Conservation (phyloP, 495 filamentous ascomycete genomes). For the Aspergillus affinis region DNA sequence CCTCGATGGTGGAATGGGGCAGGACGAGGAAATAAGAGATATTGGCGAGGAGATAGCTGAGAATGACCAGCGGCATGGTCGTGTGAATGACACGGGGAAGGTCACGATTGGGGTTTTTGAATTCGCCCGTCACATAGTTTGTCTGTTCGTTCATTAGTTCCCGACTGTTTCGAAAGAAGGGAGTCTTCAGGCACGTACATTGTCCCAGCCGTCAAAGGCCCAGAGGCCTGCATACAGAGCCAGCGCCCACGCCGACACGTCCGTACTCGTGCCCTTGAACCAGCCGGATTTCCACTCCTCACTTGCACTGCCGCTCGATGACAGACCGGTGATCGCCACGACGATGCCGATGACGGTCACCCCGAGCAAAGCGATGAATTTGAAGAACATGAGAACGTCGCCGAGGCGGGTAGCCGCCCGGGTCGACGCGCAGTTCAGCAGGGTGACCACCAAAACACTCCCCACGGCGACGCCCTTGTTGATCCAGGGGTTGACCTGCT, state of each 20-base stretch:
- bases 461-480: slow-evolving; percentile 84
- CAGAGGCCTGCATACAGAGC: slow-evolving; percentile 94
- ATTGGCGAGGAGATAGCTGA: slow-evolving; percentile 88
- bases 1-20: slow-evolving; percentile 75
- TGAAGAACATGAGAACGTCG: slow-evolving; percentile 93
- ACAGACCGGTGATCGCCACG: slow-evolving; percentile 82
- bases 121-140: slow-evolving; percentile 96
- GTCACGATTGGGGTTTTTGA: slow-evolving; percentile 85
- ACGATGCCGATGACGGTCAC: slow-evolving; percentile 88
- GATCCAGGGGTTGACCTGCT: slow-evolving; percentile 76
- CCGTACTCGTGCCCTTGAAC: slow-evolving; percentile 84
- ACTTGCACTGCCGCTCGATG: slow-evolving; percentile 71
- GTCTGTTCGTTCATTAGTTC: slow-evolving; percentile 57
- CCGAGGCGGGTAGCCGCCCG: slow-evolving; percentile 80
- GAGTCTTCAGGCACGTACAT: slow-evolving; percentile 59
- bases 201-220: slow-evolving; percentile 99
- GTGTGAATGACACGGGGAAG: slow-evolving; percentile 95
- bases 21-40: slow-evolving; percentile 92
- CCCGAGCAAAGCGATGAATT: slow-evolving; percentile 84
- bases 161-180: not conserved
- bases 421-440: slow-evolving; percentile 88
- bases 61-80: slow-evolving; percentile 91
- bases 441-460: slow-evolving; percentile 72
- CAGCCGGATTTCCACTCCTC: slow-evolving; percentile 88
- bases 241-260: slow-evolving; percentile 81